phyloP scores from a whole-genome alignment of 2,329 filamentous ascomycete genomes.

The Curvularia lunata region DNA sequence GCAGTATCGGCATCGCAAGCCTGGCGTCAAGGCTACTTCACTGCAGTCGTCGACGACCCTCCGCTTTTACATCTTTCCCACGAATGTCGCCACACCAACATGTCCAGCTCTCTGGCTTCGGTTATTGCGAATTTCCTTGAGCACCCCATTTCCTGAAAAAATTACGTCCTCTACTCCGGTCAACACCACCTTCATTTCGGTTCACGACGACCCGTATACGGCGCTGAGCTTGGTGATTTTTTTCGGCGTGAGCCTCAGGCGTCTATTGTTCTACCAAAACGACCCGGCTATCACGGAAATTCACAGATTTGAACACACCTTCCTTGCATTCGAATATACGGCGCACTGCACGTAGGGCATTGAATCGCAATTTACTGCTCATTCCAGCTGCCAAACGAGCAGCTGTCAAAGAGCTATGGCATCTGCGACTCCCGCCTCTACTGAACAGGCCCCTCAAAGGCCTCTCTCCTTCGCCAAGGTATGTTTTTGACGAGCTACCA shows the following conservation, averaged over 20 bases:
- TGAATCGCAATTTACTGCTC: constrained; percentile 16
- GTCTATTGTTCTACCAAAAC: constrained; percentile 5
- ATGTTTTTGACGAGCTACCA: constrained; percentile 30
- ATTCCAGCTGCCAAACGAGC: constrained; percentile 15
- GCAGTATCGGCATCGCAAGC: constrained; percentile 16
- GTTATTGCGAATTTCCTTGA: constrained; percentile 60
- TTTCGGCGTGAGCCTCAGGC: constrained; percentile 16
- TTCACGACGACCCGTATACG: constrained; percentile 30
- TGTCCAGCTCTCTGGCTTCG: constrained; percentile 56
- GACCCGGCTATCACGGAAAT: neutral
- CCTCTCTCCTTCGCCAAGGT: constrained; percentile 78
- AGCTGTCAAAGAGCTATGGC: constrained; percentile 34
- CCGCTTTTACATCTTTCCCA: constrained; percentile 22
- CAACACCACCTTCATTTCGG: constrained; percentile 39
- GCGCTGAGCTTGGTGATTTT: constrained; percentile 33
- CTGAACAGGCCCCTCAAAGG: constrained; percentile 52
- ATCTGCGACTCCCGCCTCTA: constrained; percentile 37
- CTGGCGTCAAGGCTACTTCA: constrained; percentile 24
- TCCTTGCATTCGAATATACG: constrained; percentile 10
- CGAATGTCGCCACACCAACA: constrained; percentile 58
- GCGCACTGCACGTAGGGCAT: constrained; percentile 11
- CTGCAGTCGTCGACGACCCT: constrained; percentile 20
- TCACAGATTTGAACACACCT: neutral
- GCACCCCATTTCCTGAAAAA: constrained; percentile 55
- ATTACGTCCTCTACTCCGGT: constrained; percentile 34